Base-by-base conservation (phyloP, 2,329 filamentous ascomycete species). In the Apiospora kogelbergensis region DNA sequence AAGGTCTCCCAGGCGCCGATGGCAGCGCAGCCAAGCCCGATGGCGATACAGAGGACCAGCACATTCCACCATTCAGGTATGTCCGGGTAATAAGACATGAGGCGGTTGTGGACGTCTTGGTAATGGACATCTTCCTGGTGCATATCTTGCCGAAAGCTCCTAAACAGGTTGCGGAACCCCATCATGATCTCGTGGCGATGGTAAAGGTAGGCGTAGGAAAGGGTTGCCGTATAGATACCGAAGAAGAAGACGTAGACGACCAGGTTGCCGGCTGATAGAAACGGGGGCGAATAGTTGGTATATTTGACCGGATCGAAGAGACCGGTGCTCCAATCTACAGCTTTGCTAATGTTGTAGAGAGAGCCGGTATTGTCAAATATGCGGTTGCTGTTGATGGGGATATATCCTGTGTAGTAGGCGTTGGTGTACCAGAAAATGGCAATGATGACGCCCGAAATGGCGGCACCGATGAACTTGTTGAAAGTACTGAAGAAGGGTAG, bases 31-130 rank as follows among this genome's bases (percentile, higher is more conserved):
- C 84, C 84, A 10, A 84, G 77, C 5, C 78, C 81, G 65, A 86
- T 78, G 30, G 85, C 83, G 1, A 80, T 75, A 1, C 26, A 22
- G 37, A 70, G n/a, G 26, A 68, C 72, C 48, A 80, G 67, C 37
- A 82, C 71, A 70, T 86, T 88, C 86, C 86, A 88, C 85, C 85
- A 88, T 68, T 86, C 84, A 0, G 86, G 85, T 0, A 84, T 84
- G 70, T 87, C 80, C 7, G 78, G 74, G 72, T 86, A 86, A 0
- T 74, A 74, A 70, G 80, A 78, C 84, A 86, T 86, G 40, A 86
- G 77, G 10, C 83, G 80, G 69, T 81, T 84, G 73, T 86, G 84
- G 3, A 86, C 81, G 65, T 86, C 84, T 53, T 33, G 60, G 40
- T 63, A 63, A 7, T 63, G 40, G 24, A n/a, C 57, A 11, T 57